Percentiles rank a stretch among this genome's conserved stretches.
Conservation (phyloP, 305 asterid genomes). For the Plantago coronopus region DNA sequence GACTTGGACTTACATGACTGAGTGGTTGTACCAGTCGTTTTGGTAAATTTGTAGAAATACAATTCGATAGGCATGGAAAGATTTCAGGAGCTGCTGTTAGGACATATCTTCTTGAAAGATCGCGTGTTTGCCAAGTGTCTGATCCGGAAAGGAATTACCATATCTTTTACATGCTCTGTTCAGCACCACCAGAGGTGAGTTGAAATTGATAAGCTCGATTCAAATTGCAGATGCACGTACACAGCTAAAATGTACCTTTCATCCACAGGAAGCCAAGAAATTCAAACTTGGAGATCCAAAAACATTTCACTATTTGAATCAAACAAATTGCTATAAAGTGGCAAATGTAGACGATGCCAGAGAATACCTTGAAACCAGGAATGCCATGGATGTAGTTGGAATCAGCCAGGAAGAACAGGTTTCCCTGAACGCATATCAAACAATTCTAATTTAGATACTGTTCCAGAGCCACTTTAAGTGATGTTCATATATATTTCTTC, state of each 20-base stretch:
- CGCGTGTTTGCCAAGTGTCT: constrained; percentile 97
- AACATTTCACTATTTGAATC: constrained; percentile 76
- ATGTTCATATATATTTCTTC: constrained; percentile 3
- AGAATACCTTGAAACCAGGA: constrained; percentile 84
- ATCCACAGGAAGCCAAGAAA: constrained; percentile 62
- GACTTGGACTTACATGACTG: constrained; percentile 40
- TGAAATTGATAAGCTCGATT: constrained; percentile 14
- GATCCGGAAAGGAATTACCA: constrained; percentile 96
- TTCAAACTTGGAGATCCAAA: constrained; percentile 77
- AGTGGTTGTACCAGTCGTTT: constrained; percentile 75
- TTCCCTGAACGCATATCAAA: not conserved
- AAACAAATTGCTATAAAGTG: constrained; percentile 72
- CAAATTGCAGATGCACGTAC: not conserved
- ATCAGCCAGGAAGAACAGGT: constrained; percentile 91
- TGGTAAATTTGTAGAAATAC: constrained; percentile 95
- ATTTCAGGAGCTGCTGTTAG: constrained; percentile 96
- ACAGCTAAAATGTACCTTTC: constrained; percentile 25
- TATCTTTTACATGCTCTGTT: constrained; percentile 91
- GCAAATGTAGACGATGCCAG: constrained; percentile 84
- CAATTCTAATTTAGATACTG: not conserved
- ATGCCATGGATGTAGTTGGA: constrained; percentile 95
- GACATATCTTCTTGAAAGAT: constrained; percentile 92
- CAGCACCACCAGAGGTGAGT: constrained; percentile 91
- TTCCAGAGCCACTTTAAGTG: not conserved
- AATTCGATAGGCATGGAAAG: constrained; percentile 82